A percentile compares a stretch with the other conserved stretches of the same genome.
These are phyloP conservation scores for Ganoderma meredithae DNA, from an alignment of 1,284 basidiomycete genomes.

Conservation along the genomic window DNA sequence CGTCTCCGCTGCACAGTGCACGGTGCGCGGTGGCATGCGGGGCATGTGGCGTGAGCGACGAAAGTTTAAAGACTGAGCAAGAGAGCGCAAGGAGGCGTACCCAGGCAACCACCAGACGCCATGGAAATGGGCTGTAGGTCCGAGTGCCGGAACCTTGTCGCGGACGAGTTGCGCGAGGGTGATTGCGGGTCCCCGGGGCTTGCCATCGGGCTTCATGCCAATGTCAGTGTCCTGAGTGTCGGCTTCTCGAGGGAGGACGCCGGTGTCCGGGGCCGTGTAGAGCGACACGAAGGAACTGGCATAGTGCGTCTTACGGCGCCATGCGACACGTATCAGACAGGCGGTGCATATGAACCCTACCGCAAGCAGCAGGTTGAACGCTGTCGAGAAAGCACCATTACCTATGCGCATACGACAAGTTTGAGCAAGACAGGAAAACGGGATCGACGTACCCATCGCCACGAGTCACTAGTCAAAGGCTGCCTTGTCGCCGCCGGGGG, in stretches of 20 bases:
- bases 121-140: conserved; percentile 27
- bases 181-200: neutral
- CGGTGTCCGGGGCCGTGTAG: conserved; percentile 14
- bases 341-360: conserved; percentile 1
- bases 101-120: conserved; percentile 39
- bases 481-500: neutral
- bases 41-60: neutral
- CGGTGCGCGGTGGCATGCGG: neutral
- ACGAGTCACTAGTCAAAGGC: neutral
- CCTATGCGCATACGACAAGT: neutral
- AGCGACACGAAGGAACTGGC: conserved; percentile 20
- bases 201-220: neutral
- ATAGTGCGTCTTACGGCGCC: neutral
- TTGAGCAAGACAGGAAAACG: neutral
- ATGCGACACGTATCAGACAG: conserved; percentile 1
- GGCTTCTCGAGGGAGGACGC: conserved; percentile 13
- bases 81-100: conserved; percentile 23
- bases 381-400: neutral
- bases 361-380: conserved; percentile 5
- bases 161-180: conserved; percentile 31
- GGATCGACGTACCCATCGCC: neutral
- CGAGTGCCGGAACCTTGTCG: conserved; percentile 33
- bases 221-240: too few species aligned
- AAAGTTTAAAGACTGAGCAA: neutral
- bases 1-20: conserved; percentile 30